A percentile compares a stretch with the other conserved stretches of the same genome.
Conservation (phyloP, 192 early-diverging fungal genomes). For the Dimargaris cristalligena region DNA sequence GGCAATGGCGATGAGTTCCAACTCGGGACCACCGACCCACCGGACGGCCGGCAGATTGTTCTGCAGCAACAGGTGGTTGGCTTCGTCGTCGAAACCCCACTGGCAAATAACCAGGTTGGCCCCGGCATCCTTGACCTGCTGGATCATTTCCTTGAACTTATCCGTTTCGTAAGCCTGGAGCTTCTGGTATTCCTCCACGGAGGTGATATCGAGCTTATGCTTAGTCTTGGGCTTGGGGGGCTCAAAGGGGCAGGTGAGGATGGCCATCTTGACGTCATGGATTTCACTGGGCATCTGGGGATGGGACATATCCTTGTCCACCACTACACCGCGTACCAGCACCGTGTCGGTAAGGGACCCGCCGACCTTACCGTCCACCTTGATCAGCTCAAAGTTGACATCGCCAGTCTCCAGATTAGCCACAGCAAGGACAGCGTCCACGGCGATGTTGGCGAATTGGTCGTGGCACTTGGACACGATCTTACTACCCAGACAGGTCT, state of each 20-base stretch:
- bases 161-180: constrained; percentile 89
- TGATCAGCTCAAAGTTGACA: constrained; percentile 99
- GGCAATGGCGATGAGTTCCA: constrained; percentile 98
- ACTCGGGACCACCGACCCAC: constrained; percentile 99
- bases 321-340: constrained; percentile 92
- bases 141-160: constrained; percentile 95
- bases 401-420: constrained; percentile 98
- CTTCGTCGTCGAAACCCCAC: constrained; percentile 99
- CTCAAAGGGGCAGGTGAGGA: constrained; percentile 98
- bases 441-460: constrained; percentile 94
- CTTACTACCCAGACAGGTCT: constrained; percentile 94
- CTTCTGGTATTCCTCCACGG: constrained; percentile 96
- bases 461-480: constrained; percentile 99
- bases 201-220: constrained; percentile 97
- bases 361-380: constrained; percentile 97
- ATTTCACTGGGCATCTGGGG: constrained; percentile 99
- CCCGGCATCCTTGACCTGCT: constrained; percentile 91
- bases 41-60: constrained; percentile 93
- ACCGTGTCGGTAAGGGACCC: constrained; percentile 87
- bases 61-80: constrained; percentile 96
- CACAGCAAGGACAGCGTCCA: constrained; percentile 92
- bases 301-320: constrained; percentile 99
- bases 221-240: constrained; percentile 99
- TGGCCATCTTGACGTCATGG: constrained; percentile 89
- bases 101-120: constrained; percentile 98